Evolutionary conservation across 129 eudicot species (phyloP).

Genomic region (Oenanthe sinensis): DNA sequence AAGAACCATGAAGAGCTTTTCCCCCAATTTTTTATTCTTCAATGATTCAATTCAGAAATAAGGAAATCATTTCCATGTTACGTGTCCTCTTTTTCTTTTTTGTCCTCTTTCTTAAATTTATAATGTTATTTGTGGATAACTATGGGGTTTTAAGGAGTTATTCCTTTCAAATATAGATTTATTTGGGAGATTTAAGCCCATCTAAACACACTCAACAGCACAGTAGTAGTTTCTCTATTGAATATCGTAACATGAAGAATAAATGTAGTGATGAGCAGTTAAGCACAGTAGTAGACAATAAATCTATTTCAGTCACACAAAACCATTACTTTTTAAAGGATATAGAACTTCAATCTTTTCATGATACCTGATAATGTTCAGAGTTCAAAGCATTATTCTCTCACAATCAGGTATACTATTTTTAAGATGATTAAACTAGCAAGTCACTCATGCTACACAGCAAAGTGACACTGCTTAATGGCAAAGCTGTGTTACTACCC

Average conservation of each 20-base stretch:
- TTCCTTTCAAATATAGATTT: background rate
- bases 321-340: background rate
- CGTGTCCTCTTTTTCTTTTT: background rate
- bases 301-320: background rate
- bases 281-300: background rate
- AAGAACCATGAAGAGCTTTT: background rate
- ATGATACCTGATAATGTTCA: background rate
- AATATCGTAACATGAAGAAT: background rate
- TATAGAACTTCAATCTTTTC: background rate
- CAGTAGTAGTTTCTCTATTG: background rate
- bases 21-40: background rate
- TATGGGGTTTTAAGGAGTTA: background rate
- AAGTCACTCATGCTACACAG: background rate
- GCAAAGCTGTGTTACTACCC: background rate
- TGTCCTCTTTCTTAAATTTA: background rate
- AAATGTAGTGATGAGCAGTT: background rate
- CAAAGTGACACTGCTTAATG: background rate
- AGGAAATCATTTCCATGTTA: background rate
- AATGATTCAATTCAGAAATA: too few relatives aligned
- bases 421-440: background rate
- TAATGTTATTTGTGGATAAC: background rate
- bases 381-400: background rate
- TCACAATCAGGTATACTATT: background rate
- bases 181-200: background rate
- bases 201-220: background rate